These are phyloP conservation scores for Penicillium sp. DNA, from an alignment of 2,329 filamentous ascomycete genomes.

Conservation along the genomic window DNA sequence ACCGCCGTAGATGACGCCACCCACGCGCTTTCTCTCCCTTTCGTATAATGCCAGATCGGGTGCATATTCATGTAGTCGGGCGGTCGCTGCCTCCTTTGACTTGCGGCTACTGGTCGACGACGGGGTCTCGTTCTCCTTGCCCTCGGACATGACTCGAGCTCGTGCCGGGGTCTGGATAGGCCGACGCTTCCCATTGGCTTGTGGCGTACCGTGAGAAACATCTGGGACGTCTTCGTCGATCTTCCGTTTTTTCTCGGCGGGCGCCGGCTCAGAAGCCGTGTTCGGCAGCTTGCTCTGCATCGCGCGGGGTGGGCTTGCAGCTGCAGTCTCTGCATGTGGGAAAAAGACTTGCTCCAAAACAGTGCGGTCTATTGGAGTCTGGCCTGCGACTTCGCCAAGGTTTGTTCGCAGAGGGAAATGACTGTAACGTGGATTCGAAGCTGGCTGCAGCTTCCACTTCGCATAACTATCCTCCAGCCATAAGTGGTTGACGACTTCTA, in stretches of 20 bases:
- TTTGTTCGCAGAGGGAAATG: slow-evolving; percentile 88
- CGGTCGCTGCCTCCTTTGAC: slow-evolving; percentile 80
- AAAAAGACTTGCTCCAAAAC: slow-evolving; percentile 68
- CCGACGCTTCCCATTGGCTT: slow-evolving; percentile 28
- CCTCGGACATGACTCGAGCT: slow-evolving; percentile 52
- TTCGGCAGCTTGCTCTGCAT: slow-evolving; percentile 41
- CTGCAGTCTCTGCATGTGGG: slow-evolving; percentile 31
- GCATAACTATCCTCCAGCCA: slow-evolving; percentile 98
- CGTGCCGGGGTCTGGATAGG: slow-evolving; percentile 52
- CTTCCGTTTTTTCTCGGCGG: slow-evolving; percentile 21
- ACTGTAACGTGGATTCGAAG: slow-evolving; percentile 72
- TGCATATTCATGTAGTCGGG: slow-evolving; percentile 70
- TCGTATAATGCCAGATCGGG: slow-evolving; percentile 86
- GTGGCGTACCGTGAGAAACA: slow-evolving; percentile 26
- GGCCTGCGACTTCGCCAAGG: slow-evolving; percentile 85
- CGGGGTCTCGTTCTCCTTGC: slow-evolving; percentile 82
- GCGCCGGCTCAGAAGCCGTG: slow-evolving; percentile 22
- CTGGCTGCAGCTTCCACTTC: slow-evolving; percentile 70
- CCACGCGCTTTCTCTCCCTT: slow-evolving; percentile 82
- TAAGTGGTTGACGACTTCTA: slow-evolving; percentile 86
- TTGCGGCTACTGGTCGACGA: slow-evolving; percentile 73
- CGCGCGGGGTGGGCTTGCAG: slow-evolving; percentile 21
- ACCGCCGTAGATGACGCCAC: slow-evolving; percentile 61
- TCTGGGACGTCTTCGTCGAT: slow-evolving; percentile 18
- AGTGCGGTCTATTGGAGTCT: slow-evolving; percentile 73